Conservation (phyloP, 179 eudicot genomes). For the Beta macrorhiza region DNA sequence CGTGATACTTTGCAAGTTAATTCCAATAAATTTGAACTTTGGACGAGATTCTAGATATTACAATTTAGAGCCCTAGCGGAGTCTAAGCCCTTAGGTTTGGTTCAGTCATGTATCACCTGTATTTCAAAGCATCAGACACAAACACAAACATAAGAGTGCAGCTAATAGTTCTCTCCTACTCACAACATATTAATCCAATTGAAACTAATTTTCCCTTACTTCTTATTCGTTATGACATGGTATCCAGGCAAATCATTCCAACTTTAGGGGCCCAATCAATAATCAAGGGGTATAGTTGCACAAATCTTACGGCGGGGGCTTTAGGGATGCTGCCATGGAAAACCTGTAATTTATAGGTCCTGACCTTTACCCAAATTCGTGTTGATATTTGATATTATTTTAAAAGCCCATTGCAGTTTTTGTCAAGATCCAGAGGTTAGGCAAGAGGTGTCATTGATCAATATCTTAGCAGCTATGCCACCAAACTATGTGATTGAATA, state of each 20-base stretch:
- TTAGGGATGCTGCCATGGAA: not conserved
- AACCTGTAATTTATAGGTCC: not conserved
- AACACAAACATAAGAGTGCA: not conserved
- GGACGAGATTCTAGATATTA: no score
- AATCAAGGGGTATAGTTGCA: not conserved
- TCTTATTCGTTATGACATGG: not conserved
- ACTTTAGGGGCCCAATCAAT: not conserved
- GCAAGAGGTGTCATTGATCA: not conserved
- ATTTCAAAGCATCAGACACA: no score
- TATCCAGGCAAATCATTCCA: not conserved
- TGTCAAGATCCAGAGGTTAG: not conserved
- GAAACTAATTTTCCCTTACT: not conserved
- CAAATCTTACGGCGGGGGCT: not conserved
- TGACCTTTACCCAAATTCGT: not conserved
- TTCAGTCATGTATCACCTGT: no score
- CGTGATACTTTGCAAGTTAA: no score
- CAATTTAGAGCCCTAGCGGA: no score
- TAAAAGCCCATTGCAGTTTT: not conserved
- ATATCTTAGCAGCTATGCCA: not conserved
- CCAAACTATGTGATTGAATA: not conserved
- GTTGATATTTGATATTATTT: not conserved
- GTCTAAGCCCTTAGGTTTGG: no score
- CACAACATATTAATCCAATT: no score
- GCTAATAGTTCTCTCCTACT: not conserved
- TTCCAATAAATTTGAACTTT: no score